A percentile compares a stretch with the other conserved stretches of the same genome.
These are phyloP conservation scores for Diplodia seriata DNA, from an alignment of 2,329 filamentous ascomycete species.

Conservation along the genomic window DNA sequence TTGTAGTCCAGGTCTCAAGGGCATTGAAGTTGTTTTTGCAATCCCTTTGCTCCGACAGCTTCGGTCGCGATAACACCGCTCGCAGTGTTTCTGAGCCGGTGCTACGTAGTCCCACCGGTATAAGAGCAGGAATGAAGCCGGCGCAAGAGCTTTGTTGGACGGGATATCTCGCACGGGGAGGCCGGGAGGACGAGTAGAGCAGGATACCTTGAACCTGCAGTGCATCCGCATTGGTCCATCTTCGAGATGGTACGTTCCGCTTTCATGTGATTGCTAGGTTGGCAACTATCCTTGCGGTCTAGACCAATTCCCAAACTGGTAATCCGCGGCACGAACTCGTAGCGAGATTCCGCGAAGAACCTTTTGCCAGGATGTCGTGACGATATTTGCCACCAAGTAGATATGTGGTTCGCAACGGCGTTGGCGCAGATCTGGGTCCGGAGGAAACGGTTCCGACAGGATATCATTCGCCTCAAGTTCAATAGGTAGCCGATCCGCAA, in stretches of 20 bases:
- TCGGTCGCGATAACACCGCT: background rate
- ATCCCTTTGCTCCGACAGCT: slow-evolving; percentile 2
- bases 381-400: slow-evolving; percentile 14
- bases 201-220: background rate
- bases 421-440: background rate
- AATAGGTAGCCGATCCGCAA: background rate
- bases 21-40: background rate
- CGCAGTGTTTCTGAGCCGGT: background rate
- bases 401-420: background rate
- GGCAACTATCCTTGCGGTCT: background rate
- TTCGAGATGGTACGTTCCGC: slow-evolving; percentile 1
- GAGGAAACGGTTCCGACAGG: background rate
- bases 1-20: background rate
- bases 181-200: background rate
- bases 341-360: background rate
- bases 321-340: too few species aligned
- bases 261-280: slow-evolving; percentile 20
- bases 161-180: background rate
- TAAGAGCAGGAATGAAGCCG: background rate
- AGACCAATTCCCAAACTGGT: background rate
- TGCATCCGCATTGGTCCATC: slow-evolving; percentile 1
- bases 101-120: background rate
- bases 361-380: background rate
- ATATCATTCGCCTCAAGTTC: background rate
- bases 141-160: background rate